Conservation (phyloP, 345 rosid species). For the Noccaea bulbosa region DNA sequence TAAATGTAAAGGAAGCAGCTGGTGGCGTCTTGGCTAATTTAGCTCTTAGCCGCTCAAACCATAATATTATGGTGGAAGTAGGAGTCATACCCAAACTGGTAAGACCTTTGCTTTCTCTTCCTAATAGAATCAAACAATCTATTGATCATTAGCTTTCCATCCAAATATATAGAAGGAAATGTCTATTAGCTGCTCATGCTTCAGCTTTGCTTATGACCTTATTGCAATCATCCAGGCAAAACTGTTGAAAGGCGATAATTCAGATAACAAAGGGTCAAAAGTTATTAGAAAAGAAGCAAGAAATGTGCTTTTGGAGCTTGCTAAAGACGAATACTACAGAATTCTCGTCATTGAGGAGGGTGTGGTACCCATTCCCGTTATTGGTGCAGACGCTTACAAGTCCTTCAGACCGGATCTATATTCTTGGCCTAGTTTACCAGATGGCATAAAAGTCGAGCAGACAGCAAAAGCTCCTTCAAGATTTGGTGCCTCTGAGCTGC, state of each 20-base stretch:
- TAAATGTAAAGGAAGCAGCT: conserved; percentile 75
- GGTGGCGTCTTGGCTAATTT: conserved; percentile 87
- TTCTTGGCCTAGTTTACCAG: conserved; percentile 88
- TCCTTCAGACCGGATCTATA: conserved; percentile 64
- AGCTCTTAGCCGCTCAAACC: conserved; percentile 63
- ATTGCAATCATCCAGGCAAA: conserved; percentile 56
- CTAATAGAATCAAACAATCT: background rate
- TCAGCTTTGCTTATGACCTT: conserved; percentile 12
- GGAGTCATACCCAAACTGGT: conserved; percentile 85
- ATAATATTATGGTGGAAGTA: conserved; percentile 69
- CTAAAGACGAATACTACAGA: conserved; percentile 74
- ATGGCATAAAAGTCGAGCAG: conserved; percentile 66
- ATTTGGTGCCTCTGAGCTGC: conserved; percentile 79
- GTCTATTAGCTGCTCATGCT: background rate
- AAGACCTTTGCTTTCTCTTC: conserved; percentile 36
- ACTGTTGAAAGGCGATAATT: conserved; percentile 52
- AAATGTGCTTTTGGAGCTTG: conserved; percentile 78
- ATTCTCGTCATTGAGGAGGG: conserved; percentile 88
- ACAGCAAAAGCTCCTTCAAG: conserved; percentile 60
- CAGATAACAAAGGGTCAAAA: conserved; percentile 52
- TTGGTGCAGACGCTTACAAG: conserved; percentile 78
- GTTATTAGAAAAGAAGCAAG: conserved; percentile 70
- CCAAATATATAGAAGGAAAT: conserved; percentile 7
- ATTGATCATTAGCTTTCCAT: conserved; percentile 16
- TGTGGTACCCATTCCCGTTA: conserved; percentile 71